Evolutionary conservation across 2,329 filamentous ascomycete genomes (phyloP), one percentile per base, ranked within the genome.

Genomic region (Botrytis fabae): DNA sequence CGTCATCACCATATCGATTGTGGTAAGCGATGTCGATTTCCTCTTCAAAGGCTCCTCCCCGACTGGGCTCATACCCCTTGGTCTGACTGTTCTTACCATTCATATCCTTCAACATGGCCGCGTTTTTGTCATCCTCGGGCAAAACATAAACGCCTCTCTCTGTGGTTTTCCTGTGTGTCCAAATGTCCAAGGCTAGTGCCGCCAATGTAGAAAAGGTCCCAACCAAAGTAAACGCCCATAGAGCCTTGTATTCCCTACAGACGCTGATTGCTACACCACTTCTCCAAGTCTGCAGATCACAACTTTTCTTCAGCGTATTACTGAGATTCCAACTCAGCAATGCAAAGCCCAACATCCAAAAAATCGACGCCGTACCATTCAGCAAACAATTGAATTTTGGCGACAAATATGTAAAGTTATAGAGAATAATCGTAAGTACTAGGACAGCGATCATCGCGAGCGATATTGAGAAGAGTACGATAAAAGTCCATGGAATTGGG

Each of bases 341-440:
- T 16, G 66, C 77, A 25, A 80, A 73, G 1, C 78, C 79, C 35
- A 79, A 32, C 4, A 75, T 75, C 79, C 79, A 80, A 40, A 78
- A 44, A 22, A 77, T 59, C 0, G 76, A 75, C 46, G 75, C 74
- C 7, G 66, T 68, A 10, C 77, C 76, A 46, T 80, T 80, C 2
- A 79, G 73, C 8, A 78, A 48, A 35, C 76, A 66, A 74, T 80
- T 80, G 73, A 79, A 80, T 32, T 73, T 69, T 1, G 78, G 78
- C 10, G 78, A 77, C 51, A 80, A 75, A 69, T 79, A 80, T 2
- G 78, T 79, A 72, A 78, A 78, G 42, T 79, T 79, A 70, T 80
- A 80, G 2, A 80, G 68, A 25, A 77, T 62, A 25, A 80, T 80
- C 18, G 78, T 80, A n/a, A 78, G 35, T 3, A 69, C 44, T 4